A percentile compares a stretch with the other conserved stretches of the same genome.
These are phyloP conservation scores for Blastobotrys muscicola DNA, from an alignment of 805 yeast genomes.

Conservation along the genomic window DNA sequence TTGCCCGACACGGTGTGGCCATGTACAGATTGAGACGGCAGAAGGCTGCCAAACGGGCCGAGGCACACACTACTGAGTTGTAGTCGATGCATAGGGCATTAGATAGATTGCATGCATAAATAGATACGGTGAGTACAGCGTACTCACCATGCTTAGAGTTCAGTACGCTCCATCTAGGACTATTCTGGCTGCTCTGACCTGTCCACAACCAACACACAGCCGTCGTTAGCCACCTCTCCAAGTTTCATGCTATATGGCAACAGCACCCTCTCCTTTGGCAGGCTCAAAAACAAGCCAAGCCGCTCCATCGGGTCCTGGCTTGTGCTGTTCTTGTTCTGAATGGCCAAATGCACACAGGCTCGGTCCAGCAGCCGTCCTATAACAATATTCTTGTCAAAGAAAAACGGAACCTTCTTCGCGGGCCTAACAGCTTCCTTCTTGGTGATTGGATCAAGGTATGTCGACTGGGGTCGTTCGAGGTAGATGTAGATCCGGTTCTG, in stretches of 20 bases:
- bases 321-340: conserved; percentile 12
- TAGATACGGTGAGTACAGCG: too few relatives aligned
- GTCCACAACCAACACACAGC: conserved; percentile 6
- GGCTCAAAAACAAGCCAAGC: conserved; percentile 7
- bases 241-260: conserved; percentile 10
- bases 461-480: conserved; percentile 17
- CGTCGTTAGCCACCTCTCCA: conserved; percentile 9
- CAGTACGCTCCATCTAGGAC: too few relatives aligned
- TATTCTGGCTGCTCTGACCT: background rate
- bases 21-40: conserved; percentile 4
- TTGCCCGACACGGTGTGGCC: conserved; percentile 13
- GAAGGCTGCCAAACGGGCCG: background rate
- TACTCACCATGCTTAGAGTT: too few relatives aligned
- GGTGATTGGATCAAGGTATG: conserved; percentile 16
- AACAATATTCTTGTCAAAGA: conserved; percentile 12
- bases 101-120: background rate
- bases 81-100: background rate
- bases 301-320: conserved; percentile 2
- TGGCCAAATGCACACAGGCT: conserved; percentile 18
- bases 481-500: conserved; percentile 28
- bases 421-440: conserved; percentile 13
- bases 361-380: conserved; percentile 23
- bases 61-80: background rate
- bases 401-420: conserved; percentile 18
- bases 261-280: conserved; percentile 1